Evolutionary conservation across 176 grass and related monocot species (phyloP).

Genomic region (Tillandsia fasciculata): DNA sequence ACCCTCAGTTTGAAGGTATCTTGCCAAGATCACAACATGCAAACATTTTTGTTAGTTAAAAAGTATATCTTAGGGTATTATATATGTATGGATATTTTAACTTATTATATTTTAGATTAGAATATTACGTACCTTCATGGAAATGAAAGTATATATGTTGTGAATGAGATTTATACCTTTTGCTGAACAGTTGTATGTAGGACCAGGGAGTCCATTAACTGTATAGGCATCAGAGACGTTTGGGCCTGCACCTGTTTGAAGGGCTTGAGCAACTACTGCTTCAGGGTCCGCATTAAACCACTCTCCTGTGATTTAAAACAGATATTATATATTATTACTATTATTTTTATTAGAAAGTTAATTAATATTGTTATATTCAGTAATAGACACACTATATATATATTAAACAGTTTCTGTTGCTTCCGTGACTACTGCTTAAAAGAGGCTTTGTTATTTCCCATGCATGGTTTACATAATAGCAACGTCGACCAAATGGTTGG

Average conservation of each 20-base stretch:
- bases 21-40: slow-evolving; percentile 2
- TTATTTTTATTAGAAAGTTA: too few species aligned
- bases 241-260: slow-evolving; percentile 41
- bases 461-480: too few species aligned
- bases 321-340: too few species aligned
- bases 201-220: slow-evolving; percentile 63
- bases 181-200: slow-evolving; percentile 55
- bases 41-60: background rate
- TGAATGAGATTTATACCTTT: slow-evolving; percentile 22
- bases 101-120: background rate
- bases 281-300: slow-evolving; percentile 64
- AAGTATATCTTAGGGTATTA: too few species aligned
- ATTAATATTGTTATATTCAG: too few species aligned
- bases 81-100: background rate
- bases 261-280: slow-evolving; percentile 46
- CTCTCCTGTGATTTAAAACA: slow-evolving; percentile 34
- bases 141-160: background rate
- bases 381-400: too few species aligned
- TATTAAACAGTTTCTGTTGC: too few species aligned
- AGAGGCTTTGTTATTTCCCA: too few species aligned
- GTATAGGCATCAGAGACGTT: slow-evolving; percentile 65
- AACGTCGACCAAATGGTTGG: too few species aligned
- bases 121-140: background rate
- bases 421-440: too few species aligned
- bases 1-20: slow-evolving; percentile 72